Evolutionary conservation across 257 asterid species (phyloP).

Genomic region (Ilex aquifolium): DNA sequence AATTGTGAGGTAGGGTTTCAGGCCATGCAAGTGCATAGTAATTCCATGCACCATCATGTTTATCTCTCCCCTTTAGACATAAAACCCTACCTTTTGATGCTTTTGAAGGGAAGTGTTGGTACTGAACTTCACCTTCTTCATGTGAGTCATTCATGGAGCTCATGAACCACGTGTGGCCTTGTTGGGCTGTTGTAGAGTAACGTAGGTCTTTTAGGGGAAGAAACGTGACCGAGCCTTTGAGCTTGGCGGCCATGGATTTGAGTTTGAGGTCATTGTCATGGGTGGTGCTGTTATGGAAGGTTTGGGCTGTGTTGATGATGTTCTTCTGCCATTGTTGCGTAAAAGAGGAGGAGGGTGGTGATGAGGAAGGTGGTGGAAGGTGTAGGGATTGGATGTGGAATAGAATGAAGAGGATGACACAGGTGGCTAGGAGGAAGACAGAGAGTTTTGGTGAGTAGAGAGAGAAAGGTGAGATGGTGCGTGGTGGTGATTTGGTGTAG

Average conservation of each 20-base stretch:
- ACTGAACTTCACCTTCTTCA: conserved; percentile 52
- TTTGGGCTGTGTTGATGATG: conserved; percentile 8
- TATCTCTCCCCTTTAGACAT: conserved; percentile 54
- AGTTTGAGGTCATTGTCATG: conserved; percentile 23
- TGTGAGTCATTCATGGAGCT: conserved; percentile 51
- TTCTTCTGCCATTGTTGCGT: conserved; percentile 30
- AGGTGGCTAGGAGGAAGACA: conserved; percentile 31
- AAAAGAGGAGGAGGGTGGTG: conserved; percentile 25
- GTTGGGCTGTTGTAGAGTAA: conserved; percentile 33
- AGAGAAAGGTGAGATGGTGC: conserved; percentile 9
- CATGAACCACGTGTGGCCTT: conserved; percentile 91
- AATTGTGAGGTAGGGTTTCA: conserved; percentile 38
- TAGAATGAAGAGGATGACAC: conserved; percentile 28
- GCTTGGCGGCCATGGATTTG: conserved; percentile 21
- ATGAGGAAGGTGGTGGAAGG: conserved; percentile 16
- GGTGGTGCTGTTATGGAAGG: neutral
- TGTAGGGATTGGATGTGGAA: conserved; percentile 51
- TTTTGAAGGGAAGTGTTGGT: conserved; percentile 48
- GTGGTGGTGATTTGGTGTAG: conserved; percentile 21
- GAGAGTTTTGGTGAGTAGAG: conserved; percentile 31
- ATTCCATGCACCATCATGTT: conserved; percentile 67
- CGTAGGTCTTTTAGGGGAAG: conserved; percentile 68
- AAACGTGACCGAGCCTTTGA: conserved; percentile 44
- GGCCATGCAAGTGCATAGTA: conserved; percentile 72
- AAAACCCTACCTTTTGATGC: conserved; percentile 45